phyloP scores from a whole-genome alignment of 148 eudicot species.

The Dysphania ambrosioides region DNA sequence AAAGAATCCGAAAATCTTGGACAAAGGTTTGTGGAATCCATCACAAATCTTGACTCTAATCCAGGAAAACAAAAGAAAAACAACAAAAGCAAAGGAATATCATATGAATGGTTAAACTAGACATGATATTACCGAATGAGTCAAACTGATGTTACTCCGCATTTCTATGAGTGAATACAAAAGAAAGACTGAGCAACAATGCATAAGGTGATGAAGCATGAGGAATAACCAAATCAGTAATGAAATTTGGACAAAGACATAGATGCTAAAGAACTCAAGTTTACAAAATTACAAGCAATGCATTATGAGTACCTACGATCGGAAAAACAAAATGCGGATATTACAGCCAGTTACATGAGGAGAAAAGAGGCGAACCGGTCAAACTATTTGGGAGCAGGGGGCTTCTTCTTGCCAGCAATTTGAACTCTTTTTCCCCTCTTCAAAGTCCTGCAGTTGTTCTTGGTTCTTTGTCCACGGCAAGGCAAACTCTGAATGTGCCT shows the following conservation, averaged over 20 bases:
- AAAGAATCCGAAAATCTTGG: neutral
- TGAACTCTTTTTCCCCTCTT: slow-evolving; percentile 45
- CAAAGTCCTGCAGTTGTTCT: slow-evolving; percentile 60
- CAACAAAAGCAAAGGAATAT: neutral
- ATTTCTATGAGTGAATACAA: too few species aligned
- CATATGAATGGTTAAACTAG: neutral
- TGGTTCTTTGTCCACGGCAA: slow-evolving; percentile 59
- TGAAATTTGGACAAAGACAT: neutral
- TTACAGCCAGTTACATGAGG: neutral
- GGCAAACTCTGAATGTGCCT: slow-evolving; percentile 58
- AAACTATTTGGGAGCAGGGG: slow-evolving; percentile 35
- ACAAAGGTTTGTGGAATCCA: too few species aligned
- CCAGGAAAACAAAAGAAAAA: neutral
- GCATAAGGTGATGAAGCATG: neutral
- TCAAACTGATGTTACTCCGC: too few species aligned
- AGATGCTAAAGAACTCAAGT: neutral
- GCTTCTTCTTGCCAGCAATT: slow-evolving; percentile 69
- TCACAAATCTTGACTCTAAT: too few species aligned
- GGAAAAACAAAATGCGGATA: slow-evolving; percentile 4
- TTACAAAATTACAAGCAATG: slow-evolving; percentile 14
- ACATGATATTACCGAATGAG: too few species aligned
- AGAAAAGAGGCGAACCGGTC: neutral
- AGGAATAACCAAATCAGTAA: neutral
- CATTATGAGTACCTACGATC: neutral
- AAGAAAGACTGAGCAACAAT: neutral